Conservation (phyloP, 495 filamentous ascomycete species). For the Xylaria sp. region DNA sequence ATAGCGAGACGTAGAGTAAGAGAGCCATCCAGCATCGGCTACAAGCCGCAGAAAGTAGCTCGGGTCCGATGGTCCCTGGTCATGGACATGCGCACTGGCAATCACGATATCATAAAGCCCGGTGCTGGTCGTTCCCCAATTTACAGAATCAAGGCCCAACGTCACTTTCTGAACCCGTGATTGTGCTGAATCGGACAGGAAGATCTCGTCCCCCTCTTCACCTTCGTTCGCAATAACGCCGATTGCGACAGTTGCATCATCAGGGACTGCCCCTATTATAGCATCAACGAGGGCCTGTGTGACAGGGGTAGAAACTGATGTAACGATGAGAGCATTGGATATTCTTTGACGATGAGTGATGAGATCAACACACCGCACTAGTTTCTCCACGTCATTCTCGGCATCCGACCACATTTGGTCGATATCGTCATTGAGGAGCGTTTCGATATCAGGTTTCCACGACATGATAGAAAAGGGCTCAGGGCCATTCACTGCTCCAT, state of each 20-base stretch:
- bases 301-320: neutral
- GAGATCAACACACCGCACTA: slow-evolving; percentile 26
- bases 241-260: slow-evolving; percentile 13
- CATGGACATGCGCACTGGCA: neutral
- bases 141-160: slow-evolving; percentile 10
- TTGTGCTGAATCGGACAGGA: slow-evolving; percentile 17
- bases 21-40: slow-evolving; percentile 27
- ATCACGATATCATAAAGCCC: slow-evolving; percentile 28
- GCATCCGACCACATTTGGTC: slow-evolving; percentile 16
- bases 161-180: slow-evolving; percentile 14
- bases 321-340: slow-evolving; percentile 23
- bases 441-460: slow-evolving; percentile 32
- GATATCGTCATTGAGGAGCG: slow-evolving; percentile 22
- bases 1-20: slow-evolving; percentile 10
- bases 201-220: neutral
- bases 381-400: slow-evolving; percentile 5
- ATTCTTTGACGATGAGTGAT: slow-evolving; percentile 30
- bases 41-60: slow-evolving; percentile 18
- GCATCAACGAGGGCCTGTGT: slow-evolving; percentile 8
- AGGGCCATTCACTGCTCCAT: neutral
- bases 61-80: neutral
- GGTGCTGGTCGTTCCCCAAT: slow-evolving; percentile 6
- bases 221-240: slow-evolving; percentile 7
- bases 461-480: slow-evolving; percentile 33
- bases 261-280: slow-evolving; percentile 15